A percentile compares a stretch with the other conserved stretches of the same genome.
These are phyloP conservation scores for Venturia nashicola DNA, from an alignment of 2,329 filamentous ascomycete species.

Conservation along the genomic window DNA sequence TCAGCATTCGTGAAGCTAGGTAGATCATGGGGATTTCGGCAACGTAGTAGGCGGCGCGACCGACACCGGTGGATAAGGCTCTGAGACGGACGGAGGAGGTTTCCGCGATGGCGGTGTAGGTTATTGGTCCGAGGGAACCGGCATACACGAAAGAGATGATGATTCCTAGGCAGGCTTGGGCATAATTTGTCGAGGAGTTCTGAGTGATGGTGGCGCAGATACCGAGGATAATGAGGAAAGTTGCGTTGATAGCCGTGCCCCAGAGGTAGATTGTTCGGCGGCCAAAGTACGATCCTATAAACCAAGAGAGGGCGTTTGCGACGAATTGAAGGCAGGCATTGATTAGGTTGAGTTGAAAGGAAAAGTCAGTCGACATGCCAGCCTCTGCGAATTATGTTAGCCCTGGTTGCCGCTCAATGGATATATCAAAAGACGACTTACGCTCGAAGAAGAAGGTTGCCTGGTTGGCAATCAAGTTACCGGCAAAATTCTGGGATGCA, in stretches of 20 bases:
- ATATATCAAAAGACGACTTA: conserved; percentile 21
- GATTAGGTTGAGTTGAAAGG: conserved; percentile 52
- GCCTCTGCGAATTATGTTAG: conserved; percentile 36
- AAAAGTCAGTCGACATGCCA: conserved; percentile 40
- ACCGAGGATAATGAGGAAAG: conserved; percentile 67
- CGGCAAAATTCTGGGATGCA: conserved; percentile 30
- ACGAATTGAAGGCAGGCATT: conserved; percentile 50
- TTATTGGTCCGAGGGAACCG: conserved; percentile 49
- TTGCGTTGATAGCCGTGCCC: conserved; percentile 47
- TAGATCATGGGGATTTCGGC: conserved; percentile 72
- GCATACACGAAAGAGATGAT: conserved; percentile 55
- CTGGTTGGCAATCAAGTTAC: conserved; percentile 52
- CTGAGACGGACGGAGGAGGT: conserved; percentile 71
- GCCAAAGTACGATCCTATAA: conserved; percentile 35
- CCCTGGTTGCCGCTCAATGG: conserved; percentile 11
- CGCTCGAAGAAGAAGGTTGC: conserved; percentile 49
- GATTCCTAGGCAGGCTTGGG: conserved; percentile 50
- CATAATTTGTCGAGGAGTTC: conserved; percentile 36
- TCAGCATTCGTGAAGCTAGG: conserved; percentile 85
- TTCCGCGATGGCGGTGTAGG: conserved; percentile 77
- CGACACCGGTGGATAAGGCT: conserved; percentile 84
- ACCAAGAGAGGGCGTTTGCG: conserved; percentile 34
- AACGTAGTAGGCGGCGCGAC: conserved; percentile 64
- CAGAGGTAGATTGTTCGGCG: conserved; percentile 65
- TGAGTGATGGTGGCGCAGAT: conserved; percentile 41